Evolutionary conservation across 352 stramenopile species (phyloP), one percentile per base, ranked within the genome.

Genomic region (Phytophthora agathidicida): DNA sequence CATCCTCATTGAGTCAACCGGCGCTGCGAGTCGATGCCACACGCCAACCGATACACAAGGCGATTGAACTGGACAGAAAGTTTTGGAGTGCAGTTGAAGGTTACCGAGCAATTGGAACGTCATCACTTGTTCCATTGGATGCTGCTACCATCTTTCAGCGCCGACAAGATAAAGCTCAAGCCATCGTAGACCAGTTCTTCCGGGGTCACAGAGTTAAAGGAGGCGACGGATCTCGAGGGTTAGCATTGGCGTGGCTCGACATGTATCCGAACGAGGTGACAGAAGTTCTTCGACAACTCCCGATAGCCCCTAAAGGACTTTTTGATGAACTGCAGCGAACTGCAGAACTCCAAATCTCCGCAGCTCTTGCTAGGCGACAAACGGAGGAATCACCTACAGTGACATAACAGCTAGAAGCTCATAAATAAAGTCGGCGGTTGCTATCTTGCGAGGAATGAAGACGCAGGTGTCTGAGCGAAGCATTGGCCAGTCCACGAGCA

Each of bases 81-180:
- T 91, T 91, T 49, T 91, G 81, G 81, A 86, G 77, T 44, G 77
- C 77, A 7, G 68, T 88, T 2, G 77, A 89, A 64, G 77, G 79
- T 0, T 89, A 77, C 50, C 74, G 73, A 28, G 62, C 70, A 1
- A 73, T 88, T 23, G 77, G 77, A 6, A 72, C 32, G 11, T 65
- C 60, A 0, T 19, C 67, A 19, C 46, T 84, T 13, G 37, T 88
- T 3, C 57, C 64, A 2, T 33, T 88, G 24, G 75, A 83, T 43
- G 60, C 58, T 7, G 69, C 71, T 36, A 75, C 69, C 1, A 51
- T 70, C 8, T 22, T 55, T 13, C 35, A 57, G 42, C 74, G 79
- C 1, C 69, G 75, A 23, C 46, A 64, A 27, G 77, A 83, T 23
- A 62, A 71, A 16, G 79, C 81, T 0, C 27, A 68, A 46, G 48